Base-by-base conservation (phyloP, 2,329 filamentous ascomycete species). In the Chrysoporthe austroafricana region DNA sequence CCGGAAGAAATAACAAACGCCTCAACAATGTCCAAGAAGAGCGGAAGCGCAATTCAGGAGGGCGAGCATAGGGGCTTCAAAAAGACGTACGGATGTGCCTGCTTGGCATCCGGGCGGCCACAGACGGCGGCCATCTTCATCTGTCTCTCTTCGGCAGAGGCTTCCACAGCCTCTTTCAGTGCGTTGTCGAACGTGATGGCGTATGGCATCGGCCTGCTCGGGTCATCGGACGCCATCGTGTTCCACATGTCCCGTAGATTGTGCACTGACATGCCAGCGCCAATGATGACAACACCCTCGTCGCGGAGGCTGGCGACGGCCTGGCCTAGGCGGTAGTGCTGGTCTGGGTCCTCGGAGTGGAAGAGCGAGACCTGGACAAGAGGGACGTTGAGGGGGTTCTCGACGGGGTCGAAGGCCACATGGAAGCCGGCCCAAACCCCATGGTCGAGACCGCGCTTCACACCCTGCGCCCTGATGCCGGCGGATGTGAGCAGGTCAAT, bases 251-350 rank as follows among this genome's bases (percentile, higher is more conserved):
- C 86, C 1, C 86, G 82, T 46, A 91, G 79, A 72, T 92, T 92
- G 73, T 92, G 90, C 32, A 91, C 91, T 0, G 90, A 89, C 90
- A 93, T 93, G 13, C 91, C 91, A 0, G 90, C 90, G 34, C 86
- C 86, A 58, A 94, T 86, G 68, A 94, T 88, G 61, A 90, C 82
- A 63, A 93, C 83, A 21, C 86, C 86, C 64, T 91, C 85, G 18
- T 91, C 87, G 18, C 91, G 85, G 1, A 94, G 83, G n/a, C 83
- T 77, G 9, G 86, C 79, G 2, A 94, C 81, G 1, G 91, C 90
- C 67, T 86, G 82, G 1, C 91, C 91, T 1, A 94, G 84, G 3
- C 81, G 82, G 77, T 90, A 91, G 75, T 94, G 91, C 74, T 86
- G 83, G 68, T 85, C 82, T 0, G 89, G 86, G 68, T 91, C 86